Percentiles rank a stretch among this genome's conserved stretches.
Conservation (phyloP, 345 rosid genomes). For the Aquilaria sinensis region DNA sequence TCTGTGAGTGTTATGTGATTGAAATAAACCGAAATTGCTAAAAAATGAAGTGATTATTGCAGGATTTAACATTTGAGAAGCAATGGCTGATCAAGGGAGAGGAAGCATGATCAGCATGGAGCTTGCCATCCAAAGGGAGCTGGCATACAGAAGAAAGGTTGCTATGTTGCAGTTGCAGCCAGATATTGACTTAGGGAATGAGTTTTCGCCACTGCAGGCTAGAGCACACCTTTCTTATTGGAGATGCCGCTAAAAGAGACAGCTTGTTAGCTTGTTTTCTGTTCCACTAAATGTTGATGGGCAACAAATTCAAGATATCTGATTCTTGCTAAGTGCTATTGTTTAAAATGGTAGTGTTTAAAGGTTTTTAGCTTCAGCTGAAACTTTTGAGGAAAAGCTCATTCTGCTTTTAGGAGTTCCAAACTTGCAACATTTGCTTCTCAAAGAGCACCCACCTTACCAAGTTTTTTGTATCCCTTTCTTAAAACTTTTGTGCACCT, state of each 20-base stretch:
- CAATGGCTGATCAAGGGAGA: constrained; percentile 13
- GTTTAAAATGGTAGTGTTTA: too few species aligned
- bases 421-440: too few species aligned
- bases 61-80: background rate
- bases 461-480: too few species aligned
- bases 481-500: too few species aligned
- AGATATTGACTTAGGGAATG: background rate
- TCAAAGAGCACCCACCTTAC: too few species aligned
- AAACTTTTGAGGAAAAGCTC: too few species aligned
- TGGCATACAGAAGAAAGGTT: constrained; percentile 18
- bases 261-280: background rate
- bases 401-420: too few species aligned
- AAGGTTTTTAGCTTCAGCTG: too few species aligned
- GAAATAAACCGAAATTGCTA: background rate
- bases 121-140: constrained; percentile 23
- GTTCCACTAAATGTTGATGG: background rate
- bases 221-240: too few species aligned
- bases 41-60: background rate
- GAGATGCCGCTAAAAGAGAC: background rate
- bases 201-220: constrained; percentile 13
- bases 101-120: background rate
- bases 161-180: constrained; percentile 3
- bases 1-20: too few species aligned
- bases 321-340: too few species aligned
- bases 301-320: too few species aligned